Conservation (phyloP, 2,329 filamentous ascomycete species). For the Dactylonectria estremocensis region DNA sequence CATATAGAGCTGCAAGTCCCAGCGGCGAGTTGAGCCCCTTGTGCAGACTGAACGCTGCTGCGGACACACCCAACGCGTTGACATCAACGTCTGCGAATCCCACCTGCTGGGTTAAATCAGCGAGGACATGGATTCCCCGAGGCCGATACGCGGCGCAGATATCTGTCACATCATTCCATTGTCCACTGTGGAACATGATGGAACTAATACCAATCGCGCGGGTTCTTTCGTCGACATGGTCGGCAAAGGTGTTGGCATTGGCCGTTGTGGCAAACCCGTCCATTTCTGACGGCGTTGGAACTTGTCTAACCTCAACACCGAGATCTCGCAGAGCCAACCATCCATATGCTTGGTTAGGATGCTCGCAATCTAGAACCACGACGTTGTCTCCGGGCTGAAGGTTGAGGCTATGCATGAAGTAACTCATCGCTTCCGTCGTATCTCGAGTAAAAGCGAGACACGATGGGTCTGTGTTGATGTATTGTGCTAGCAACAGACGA, state of each 20-base stretch:
- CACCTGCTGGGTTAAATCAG: constrained; percentile 52
- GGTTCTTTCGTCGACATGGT: constrained; percentile 50
- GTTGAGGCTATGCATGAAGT: constrained; percentile 46
- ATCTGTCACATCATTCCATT: constrained; percentile 49
- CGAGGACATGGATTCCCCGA: constrained; percentile 50
- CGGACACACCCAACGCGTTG: constrained; percentile 45
- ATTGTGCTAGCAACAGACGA: constrained; percentile 44
- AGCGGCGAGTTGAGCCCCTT: constrained; percentile 53
- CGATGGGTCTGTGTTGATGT: constrained; percentile 46
- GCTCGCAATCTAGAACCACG: constrained; percentile 51
- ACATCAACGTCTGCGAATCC: constrained; percentile 52
- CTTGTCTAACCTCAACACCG: constrained; percentile 49
- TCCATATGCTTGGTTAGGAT: constrained; percentile 51
- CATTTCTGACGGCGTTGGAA: constrained; percentile 18
- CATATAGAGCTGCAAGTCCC: constrained; percentile 50
- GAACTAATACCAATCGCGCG: constrained; percentile 52
- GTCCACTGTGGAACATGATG: constrained; percentile 53
- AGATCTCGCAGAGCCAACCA: constrained; percentile 47
- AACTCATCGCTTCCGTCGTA: constrained; percentile 51
- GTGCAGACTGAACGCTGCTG: constrained; percentile 51
- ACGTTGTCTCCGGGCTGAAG: constrained; percentile 52
- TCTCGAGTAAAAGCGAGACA: constrained; percentile 52
- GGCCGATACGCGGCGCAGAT: constrained; percentile 47
- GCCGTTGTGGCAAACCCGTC: constrained; percentile 12
- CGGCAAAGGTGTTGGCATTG: constrained; percentile 39